A percentile compares a stretch with the other conserved stretches of the same genome.
phyloP scores from a whole-genome alignment of 2,329 filamentous ascomycete genomes.

The Alternaria metachromatica region DNA sequence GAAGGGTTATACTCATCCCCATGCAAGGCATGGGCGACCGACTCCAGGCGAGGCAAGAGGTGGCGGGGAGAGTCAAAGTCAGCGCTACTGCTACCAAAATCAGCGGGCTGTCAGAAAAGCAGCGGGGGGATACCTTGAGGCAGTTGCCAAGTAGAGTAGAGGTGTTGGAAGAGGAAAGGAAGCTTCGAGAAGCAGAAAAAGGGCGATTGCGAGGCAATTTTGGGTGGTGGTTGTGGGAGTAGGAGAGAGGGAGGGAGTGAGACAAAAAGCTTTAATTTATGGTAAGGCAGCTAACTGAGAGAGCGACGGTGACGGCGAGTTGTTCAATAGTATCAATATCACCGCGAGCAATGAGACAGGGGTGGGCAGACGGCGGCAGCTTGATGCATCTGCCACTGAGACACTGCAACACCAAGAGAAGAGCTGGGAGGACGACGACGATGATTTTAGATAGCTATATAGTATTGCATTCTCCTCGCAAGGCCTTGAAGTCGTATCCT shows the following conservation, averaged over 20 bases:
- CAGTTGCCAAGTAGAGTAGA: neutral
- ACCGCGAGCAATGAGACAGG: neutral
- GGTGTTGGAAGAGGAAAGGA: neutral
- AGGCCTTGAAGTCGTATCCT: neutral
- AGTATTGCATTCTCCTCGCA: neutral
- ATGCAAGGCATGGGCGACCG: neutral
- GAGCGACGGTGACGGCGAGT: constrained; percentile 1
- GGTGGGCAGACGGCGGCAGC: neutral
- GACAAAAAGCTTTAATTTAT: neutral
- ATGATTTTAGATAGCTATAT: constrained; percentile 3
- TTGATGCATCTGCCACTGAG: constrained; percentile 7
- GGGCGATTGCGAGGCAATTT: neutral
- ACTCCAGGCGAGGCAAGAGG: neutral
- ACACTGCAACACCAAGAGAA: constrained; percentile 14
- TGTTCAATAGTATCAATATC: neutral
- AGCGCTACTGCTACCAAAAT: neutral
- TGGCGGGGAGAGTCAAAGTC: neutral
- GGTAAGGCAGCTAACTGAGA: neutral
- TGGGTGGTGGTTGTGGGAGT: neutral
- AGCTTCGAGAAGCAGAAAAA: neutral
- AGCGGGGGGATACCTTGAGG: neutral
- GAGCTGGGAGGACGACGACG: neutral
- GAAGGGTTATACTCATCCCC: neutral
- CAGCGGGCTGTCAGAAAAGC: neutral
- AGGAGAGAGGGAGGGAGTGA: neutral